Evolutionary conservation across 495 filamentous ascomycete genomes (phyloP).

Genomic region (Tuber aestivum): DNA sequence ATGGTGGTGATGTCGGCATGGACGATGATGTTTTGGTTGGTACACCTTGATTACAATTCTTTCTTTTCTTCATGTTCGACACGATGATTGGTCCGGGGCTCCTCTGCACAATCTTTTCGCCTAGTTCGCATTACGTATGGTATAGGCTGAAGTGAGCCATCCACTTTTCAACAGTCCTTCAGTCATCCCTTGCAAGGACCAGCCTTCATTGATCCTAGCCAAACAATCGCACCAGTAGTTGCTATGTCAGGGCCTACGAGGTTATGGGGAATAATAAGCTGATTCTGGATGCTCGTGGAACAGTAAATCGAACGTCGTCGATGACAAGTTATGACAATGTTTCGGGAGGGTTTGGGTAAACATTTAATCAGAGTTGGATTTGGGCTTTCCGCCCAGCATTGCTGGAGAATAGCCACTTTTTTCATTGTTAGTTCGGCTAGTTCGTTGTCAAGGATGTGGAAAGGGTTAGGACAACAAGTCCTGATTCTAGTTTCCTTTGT

Average conservation of each 20-base stretch:
- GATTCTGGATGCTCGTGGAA: slow-evolving; percentile 20
- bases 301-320: slow-evolving; percentile 35
- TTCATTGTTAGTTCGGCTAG: not conserved
- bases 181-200: slow-evolving; percentile 3
- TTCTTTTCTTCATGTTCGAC: slow-evolving; percentile 7
- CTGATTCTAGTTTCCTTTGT: slow-evolving; percentile 16
- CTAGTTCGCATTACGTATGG: slow-evolving; percentile 9
- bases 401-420: not conserved
- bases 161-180: not conserved
- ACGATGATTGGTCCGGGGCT: not conserved
- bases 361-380: not conserved
- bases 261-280: slow-evolving; percentile 41
- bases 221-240: not conserved
- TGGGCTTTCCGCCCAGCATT: not conserved
- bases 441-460: not conserved
- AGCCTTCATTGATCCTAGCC: not conserved
- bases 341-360: not conserved
- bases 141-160: slow-evolving; percentile 19
- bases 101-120: not conserved
- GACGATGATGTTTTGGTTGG: slow-evolving; percentile 48
- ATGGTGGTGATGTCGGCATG: slow-evolving; percentile 47
- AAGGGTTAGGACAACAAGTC: not conserved
- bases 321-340: not conserved
- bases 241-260: slow-evolving; percentile 26
- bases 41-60: slow-evolving; percentile 26